Conservation (phyloP, 805 yeast genomes). For the Metschnikowia chrysomelidarum region DNA sequence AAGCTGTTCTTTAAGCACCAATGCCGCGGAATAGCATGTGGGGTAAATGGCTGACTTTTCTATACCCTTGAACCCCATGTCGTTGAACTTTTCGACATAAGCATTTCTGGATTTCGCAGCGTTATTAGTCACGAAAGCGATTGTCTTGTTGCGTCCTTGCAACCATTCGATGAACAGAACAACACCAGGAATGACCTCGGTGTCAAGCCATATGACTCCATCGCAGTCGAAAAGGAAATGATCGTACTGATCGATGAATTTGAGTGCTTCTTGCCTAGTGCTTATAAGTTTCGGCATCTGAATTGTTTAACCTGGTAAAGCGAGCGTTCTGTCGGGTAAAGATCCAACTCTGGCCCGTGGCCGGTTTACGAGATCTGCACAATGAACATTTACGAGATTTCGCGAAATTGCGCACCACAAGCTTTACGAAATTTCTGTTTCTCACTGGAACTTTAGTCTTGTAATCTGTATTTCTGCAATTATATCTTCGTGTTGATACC, state of each 20-base stretch:
- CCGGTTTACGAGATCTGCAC: too few species aligned
- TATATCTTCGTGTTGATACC: too few species aligned
- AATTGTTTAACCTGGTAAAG: too few species aligned
- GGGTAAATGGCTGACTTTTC: constrained; percentile 33
- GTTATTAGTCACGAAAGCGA: constrained; percentile 39
- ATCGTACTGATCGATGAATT: constrained; percentile 29
- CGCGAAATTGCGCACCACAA: too few species aligned
- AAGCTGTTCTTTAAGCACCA: constrained; percentile 23
- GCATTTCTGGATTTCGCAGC: constrained; percentile 34
- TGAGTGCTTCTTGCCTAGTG: constrained; percentile 19
- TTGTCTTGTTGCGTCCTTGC: constrained; percentile 23
- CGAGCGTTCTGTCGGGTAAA: too few species aligned
- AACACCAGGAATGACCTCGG: constrained; percentile 33
- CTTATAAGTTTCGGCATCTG: constrained; percentile 6
- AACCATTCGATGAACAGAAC: constrained; percentile 25
- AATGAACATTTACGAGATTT: too few species aligned
- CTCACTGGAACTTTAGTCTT: too few species aligned
- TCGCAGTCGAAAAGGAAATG: constrained; percentile 43
- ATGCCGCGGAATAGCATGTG: constrained; percentile 38
- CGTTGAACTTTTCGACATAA: constrained; percentile 31
- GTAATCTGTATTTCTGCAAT: too few species aligned
- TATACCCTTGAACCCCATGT: constrained; percentile 29
- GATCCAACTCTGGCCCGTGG: too few species aligned
- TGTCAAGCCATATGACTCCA: constrained; percentile 43
- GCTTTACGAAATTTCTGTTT: too few species aligned